Conservation (phyloP, 2,329 filamentous ascomycete species). For the Verruconis gallopava region DNA sequence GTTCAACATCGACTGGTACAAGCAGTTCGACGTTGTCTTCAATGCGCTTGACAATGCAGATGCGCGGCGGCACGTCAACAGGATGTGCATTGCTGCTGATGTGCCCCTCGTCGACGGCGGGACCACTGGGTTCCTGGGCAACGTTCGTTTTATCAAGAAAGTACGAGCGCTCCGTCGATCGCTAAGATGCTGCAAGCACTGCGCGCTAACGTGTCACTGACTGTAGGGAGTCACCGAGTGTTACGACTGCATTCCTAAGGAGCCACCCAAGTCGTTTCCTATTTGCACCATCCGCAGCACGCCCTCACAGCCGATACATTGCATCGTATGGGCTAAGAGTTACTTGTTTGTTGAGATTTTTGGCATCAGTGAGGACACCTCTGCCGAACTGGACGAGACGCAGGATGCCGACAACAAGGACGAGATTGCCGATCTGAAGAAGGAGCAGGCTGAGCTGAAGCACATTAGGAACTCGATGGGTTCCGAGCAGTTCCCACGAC, state of each 20-base stretch:
- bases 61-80: conserved; percentile 86
- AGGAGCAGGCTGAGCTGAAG: conserved; percentile 73
- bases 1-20: conserved; percentile 85
- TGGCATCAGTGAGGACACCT: conserved; percentile 77
- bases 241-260: conserved; percentile 88
- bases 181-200: background rate
- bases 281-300: conserved; percentile 97
- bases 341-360: conserved; percentile 94
- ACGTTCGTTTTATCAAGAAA: conserved; percentile 93
- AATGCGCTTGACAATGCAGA: conserved; percentile 96
- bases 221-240: conserved; percentile 67
- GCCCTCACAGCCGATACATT: conserved; percentile 91
- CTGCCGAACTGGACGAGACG: conserved; percentile 64
- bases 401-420: conserved; percentile 70
- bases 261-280: conserved; percentile 81
- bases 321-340: conserved; percentile 97
- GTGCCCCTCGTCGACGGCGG: conserved; percentile 91
- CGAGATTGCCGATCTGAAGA: conserved; percentile 77
- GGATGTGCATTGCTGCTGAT: conserved; percentile 87
- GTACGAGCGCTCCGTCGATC: conserved; percentile 19
- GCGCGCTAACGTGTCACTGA: background rate
- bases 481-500: conserved; percentile 58
- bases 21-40: conserved; percentile 72
- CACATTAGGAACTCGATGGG: conserved; percentile 72
- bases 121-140: conserved; percentile 93